Evolutionary conservation across 2,329 filamentous ascomycete genomes (phyloP).

Genomic region (Blastomyces percursus): DNA sequence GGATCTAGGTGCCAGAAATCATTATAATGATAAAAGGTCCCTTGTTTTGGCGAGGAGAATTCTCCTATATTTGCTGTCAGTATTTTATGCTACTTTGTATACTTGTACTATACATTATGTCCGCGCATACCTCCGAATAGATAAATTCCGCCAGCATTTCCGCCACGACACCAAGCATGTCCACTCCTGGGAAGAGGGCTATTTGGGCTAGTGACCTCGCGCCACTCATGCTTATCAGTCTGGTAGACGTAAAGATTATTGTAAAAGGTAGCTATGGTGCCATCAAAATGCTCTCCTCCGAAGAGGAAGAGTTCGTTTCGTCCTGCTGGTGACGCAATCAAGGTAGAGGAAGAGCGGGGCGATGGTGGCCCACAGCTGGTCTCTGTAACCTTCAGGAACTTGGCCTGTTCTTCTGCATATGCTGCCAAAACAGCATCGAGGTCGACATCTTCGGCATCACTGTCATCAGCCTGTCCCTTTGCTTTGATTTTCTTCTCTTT

Average conservation of each 20-base stretch:
- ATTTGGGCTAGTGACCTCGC: conserved; percentile 79
- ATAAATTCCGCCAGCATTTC: conserved; percentile 75
- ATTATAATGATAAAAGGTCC: conserved; percentile 98
- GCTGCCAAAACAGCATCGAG: conserved; percentile 87
- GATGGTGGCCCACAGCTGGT: conserved; percentile 60
- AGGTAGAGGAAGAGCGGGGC: conserved; percentile 65
- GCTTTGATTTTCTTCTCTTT: conserved; percentile 71
- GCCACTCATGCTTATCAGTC: conserved; percentile 81
- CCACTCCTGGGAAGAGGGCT: conserved; percentile 81
- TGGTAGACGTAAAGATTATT: conserved; percentile 59
- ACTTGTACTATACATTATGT: not conserved
- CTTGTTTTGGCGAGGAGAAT: conserved; percentile 93
- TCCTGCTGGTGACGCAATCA: conserved; percentile 77
- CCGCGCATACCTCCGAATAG: conserved; percentile 59
- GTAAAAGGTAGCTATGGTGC: conserved; percentile 63
- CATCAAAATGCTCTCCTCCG: conserved; percentile 93
- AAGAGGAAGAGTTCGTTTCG: conserved; percentile 82
- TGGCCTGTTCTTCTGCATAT: conserved; percentile 85
- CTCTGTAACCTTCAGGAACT: conserved; percentile 90
- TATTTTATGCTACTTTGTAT: not conserved
- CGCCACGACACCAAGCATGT: conserved; percentile 87
- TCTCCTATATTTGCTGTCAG: conserved; percentile 44
- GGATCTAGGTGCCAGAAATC: conserved; percentile 95
- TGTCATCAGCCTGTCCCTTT: conserved; percentile 59
- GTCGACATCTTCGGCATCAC: conserved; percentile 85